Conservation (phyloP, 169 alveolate genomes). For the Fabrea salina region DNA sequence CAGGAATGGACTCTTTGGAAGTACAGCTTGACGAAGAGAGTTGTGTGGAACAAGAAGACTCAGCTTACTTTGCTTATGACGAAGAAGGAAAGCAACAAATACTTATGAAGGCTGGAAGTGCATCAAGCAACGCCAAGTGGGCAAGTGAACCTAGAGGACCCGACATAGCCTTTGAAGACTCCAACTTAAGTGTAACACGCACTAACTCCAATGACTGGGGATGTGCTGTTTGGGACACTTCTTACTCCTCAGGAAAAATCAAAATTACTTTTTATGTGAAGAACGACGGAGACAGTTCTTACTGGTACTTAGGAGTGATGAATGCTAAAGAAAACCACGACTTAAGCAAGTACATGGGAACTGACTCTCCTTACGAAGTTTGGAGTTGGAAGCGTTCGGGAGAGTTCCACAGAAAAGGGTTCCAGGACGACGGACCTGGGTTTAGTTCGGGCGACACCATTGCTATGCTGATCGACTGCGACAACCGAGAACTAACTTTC, state of each 20-base stretch:
- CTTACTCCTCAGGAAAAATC: not conserved
- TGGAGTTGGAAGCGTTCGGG: constrained; percentile 33
- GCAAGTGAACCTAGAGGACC: constrained; percentile 16
- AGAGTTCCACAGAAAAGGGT: constrained; percentile 18
- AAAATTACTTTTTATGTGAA: constrained; percentile 4
- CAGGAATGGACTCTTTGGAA: not conserved
- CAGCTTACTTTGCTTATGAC: not conserved
- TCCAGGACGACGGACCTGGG: not conserved
- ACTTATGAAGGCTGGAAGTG: not conserved
- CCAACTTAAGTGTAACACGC: not conserved
- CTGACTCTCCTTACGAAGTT: not conserved
- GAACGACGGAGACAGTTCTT: constrained; percentile 17
- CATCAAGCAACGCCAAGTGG: not conserved
- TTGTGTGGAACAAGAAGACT: not conserved
- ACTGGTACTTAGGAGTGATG: constrained; percentile 6
- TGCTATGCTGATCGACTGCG: not conserved
- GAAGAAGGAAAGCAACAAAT: not conserved
- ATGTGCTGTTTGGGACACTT: not conserved
- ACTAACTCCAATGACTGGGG: constrained; percentile 32
- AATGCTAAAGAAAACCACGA: not conserved
- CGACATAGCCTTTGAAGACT: not conserved
- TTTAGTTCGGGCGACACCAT: constrained; percentile 12
- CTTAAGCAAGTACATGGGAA: not conserved
- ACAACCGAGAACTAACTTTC: not conserved
- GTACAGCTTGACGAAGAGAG: not conserved